Base-by-base conservation (phyloP, 1,139 yeast species). In the Magnusiomyces starmeri region DNA sequence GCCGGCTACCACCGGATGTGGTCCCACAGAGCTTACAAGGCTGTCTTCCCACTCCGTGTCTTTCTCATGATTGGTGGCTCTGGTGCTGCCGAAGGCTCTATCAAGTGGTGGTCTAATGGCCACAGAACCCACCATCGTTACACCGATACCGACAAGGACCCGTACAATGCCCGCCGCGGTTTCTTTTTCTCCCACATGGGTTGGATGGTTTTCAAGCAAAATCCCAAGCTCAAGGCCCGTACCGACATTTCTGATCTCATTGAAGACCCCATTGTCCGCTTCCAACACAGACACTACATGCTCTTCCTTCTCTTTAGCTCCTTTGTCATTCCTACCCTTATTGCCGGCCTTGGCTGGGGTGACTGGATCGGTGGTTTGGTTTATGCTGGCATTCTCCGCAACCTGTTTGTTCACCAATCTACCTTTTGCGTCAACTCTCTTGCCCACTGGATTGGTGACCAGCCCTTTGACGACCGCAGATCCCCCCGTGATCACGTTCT, bases 81-180 rank as follows among this genome's bases (percentile, higher is more conserved):
- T 45, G 95, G 96, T 53, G 87, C 97, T 54, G 89, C 88, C 54
- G 95, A 92, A 73, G 98, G 98, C 60, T 89, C 97, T 49, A 84
- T 90, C 70, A 89, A 92, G 73, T 94, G 98, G 98, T 92, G 98
- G 98, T 83, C 94, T 51, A 96, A 92, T 69, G 85, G 94, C 52
- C 98, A 92, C 75, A 83, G 98, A 76, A 81, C 94, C 59, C 98
- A 92, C 74, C 98, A 92, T 75, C 81, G 98, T 72, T 92, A 85
- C 75, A 92, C 97, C 16, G 98, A 92, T 73, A 92, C 98, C 46
- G 77, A 82, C 57, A 85, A 96, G 77, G 98, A 92, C 70, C 98
- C 98, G 52, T 94, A 92, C 70, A 96, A 89, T 66, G 98, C 97
- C 48, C 83, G 96, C 74, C 79, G 80, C 63, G 98, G 98, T 25